Base-by-base conservation (phyloP, 768 basidiomycete species). In the Russula brevipes region DNA sequence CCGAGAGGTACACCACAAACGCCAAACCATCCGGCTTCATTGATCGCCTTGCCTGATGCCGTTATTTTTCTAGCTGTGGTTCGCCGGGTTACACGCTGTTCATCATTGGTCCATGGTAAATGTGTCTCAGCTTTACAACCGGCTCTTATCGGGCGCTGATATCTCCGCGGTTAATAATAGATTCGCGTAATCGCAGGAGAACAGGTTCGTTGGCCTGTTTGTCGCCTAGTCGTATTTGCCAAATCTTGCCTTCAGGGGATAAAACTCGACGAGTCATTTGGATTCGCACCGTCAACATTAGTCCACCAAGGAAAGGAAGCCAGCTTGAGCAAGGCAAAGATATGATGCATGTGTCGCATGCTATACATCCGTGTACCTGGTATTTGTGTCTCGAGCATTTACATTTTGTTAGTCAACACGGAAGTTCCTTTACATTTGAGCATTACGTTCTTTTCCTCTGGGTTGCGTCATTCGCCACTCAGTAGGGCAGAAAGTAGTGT, bases 101-200 rank as follows among this genome's bases (percentile, higher is more conserved):
- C 91, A 94, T 74, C 91, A 94, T 71, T 94, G 89, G 89, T 91
- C 89, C 19, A 91, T 91, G 88, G 89, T 89, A 71, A 67, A 81
- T 17, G 69, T 14, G 24, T 33, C 17, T 60, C 45, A 63, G 44
- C 47, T 42, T 35, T 42, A 19, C 45, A 46, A 3, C 7, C 14
- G 14, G 46, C 30, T 10, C n/a, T 57, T 55, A 19, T 36, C 66
- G 44, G 54, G 60, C 45, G 49, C 68, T 57, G 47, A 52, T 49
- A 41, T 46, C 59, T 52, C n/a, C 44, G 9, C 33, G 31, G 19
- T 62, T 19, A 41, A 16, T 61, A 91, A 16, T 61, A 91, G 89
- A 81, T 94, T 58, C 87, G 91, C 56, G 87, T 91, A 16, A 87
- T 93, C 64, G 86, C 89, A 19, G 89, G 89, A 66, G 91, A 94